These are phyloP conservation scores for Pelargonium myrrhifolium DNA, from an alignment of 441 rosid species.

Conservation along the genomic window DNA sequence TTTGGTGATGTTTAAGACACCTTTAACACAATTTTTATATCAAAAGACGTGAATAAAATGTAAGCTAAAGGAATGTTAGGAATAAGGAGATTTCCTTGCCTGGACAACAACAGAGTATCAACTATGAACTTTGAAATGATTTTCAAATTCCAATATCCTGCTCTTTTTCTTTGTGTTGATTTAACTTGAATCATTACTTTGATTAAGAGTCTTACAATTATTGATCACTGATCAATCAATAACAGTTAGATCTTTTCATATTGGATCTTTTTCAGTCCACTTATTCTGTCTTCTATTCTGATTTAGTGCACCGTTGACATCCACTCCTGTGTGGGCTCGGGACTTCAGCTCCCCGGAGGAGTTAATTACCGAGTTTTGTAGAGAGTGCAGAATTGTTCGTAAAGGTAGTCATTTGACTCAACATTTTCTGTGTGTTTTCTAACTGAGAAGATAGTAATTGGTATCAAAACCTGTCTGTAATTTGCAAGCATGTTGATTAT, in stretches of 20 bases:
- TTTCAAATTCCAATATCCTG: no score
- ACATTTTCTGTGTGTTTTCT: neutral
- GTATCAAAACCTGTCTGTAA: neutral
- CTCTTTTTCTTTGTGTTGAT: no score
- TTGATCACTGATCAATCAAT: neutral
- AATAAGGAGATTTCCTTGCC: no score
- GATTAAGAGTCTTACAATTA: no score
- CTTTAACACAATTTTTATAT: no score
- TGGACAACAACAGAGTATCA: no score
- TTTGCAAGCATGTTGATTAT: conserved; percentile 9
- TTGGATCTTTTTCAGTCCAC: neutral
- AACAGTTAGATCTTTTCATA: neutral
- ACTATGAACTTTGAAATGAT: no score
- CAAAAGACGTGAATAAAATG: no score
- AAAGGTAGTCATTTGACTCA: conserved; percentile 45
- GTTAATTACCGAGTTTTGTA: conserved; percentile 80
- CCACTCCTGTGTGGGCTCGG: conserved; percentile 92
- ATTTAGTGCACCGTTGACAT: conserved; percentile 77
- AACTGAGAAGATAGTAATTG: neutral
- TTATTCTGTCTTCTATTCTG: conserved; percentile 11
- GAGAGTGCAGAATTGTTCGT: conserved; percentile 98
- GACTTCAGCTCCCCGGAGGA: conserved; percentile 80
- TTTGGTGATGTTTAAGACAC: no score
- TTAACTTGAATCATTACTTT: no score
- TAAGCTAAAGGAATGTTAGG: no score